Conservation (phyloP, 2,329 filamentous ascomycete genomes). For the Sporothrix inflata region DNA sequence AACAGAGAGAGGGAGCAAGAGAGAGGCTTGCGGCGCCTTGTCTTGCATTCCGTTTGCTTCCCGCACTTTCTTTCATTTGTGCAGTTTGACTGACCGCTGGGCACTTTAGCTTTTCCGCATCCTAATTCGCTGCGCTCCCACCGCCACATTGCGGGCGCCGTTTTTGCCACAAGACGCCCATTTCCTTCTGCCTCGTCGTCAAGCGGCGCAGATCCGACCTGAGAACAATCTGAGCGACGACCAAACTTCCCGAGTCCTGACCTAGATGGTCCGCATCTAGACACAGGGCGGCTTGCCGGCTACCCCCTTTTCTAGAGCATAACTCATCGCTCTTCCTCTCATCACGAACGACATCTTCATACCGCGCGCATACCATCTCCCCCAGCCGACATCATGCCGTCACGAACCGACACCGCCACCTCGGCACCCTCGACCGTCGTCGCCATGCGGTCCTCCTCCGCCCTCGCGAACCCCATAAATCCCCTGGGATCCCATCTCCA, state of each 20-base stretch:
- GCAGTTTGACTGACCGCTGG: neutral
- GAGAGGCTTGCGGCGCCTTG: neutral
- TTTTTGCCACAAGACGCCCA: neutral
- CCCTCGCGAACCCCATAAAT: slow-evolving; percentile 16
- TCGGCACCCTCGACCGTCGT: slow-evolving; percentile 16
- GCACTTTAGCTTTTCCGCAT: slow-evolving; percentile 14
- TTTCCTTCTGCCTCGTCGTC: neutral
- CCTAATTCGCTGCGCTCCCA: neutral
- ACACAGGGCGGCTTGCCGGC: slow-evolving; percentile 16
- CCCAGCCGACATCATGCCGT: slow-evolving; percentile 23
- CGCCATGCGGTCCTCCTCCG: slow-evolving; percentile 7
- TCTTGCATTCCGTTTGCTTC: slow-evolving; percentile 4
- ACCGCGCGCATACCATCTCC: neutral
- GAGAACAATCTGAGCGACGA: neutral
- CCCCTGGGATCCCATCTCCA: slow-evolving; percentile 26
- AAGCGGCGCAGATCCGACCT: neutral
- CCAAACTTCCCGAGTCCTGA: neutral
- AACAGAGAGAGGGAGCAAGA: neutral
- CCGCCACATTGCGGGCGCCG: neutral
- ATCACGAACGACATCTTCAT: neutral
- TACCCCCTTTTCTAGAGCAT: neutral
- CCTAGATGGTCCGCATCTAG: slow-evolving; percentile 23
- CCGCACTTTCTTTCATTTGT: neutral
- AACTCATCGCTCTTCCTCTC: neutral
- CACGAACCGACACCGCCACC: slow-evolving; percentile 22